Evolutionary conservation across 1,284 basidiomycete species (phyloP), one percentile per base, ranked within the genome.

Genomic region (Polyporus tsugae): DNA sequence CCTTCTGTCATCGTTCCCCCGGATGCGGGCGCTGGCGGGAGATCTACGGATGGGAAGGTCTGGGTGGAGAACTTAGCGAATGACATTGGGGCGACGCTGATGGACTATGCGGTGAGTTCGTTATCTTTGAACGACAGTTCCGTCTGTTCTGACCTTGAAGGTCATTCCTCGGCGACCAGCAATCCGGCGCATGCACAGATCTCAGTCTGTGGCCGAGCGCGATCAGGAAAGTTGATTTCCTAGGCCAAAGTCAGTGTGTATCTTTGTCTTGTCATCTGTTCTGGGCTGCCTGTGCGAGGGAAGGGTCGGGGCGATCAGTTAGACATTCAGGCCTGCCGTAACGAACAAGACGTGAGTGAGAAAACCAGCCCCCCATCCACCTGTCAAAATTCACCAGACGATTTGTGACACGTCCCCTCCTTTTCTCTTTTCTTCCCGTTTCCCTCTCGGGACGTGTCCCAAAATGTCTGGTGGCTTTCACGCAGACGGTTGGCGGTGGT

Each of bases 51-150:
- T 64, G 80, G 80, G n/a, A 78, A 76, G 46, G 78, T 81, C 2
- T 82, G 80, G 80, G 72, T 78, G 9, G 80, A 82, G 67, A 70
- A 78, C 59, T 69, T 82, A 41, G 79, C 80, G 15, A 73, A 75
- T 42, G 78, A 80, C 59, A 74, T 78, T 22, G 75, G 75, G 25
- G 79, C 80, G 3, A 75, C 66, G 17, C 73, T 85, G 55, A 82
- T 80, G 71, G 83, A 84, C 70, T 85, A 84, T 62, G 84, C 83
- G 19, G 84, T 85, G 69, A 58, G 82, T 72, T 19, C 25, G n/a
- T 10, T 7, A 19, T 10, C 33, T 13, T 1, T 35, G 6, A 1
- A 5, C 29, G 2, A 29, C 44, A 7, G 15, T 35, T 19, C n/a
- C 11, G 57, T n/a, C 35, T 38, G 57, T 35, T 22, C 53, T 49